These are phyloP conservation scores for Cajanus cajan DNA, from an alignment of 306 rosid genomes.

Conservation along the genomic window DNA sequence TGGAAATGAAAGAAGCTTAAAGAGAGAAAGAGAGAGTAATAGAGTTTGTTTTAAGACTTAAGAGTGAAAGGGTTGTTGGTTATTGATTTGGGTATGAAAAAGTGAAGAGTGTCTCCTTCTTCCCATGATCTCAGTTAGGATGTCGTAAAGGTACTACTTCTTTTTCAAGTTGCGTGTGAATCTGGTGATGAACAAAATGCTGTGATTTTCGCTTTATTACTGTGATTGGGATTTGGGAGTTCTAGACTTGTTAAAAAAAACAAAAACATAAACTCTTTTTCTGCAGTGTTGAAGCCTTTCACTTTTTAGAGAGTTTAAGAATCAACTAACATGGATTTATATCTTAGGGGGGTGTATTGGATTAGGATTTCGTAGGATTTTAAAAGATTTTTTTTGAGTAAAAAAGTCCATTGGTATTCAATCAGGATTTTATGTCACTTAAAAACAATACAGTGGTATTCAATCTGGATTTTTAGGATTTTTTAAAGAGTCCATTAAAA, in stretches of 20 bases:
- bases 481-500: too few relatives aligned
- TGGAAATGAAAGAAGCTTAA: background rate
- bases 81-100: slow-evolving; percentile 7
- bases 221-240: slow-evolving; percentile 22
- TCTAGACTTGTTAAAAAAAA: background rate
- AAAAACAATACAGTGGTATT: too few relatives aligned
- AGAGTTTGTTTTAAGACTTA: background rate
- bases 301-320: too few relatives aligned
- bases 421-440: too few relatives aligned
- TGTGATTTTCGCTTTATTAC: background rate
- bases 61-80: background rate
- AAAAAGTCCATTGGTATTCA: too few relatives aligned
- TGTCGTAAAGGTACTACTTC: slow-evolving; percentile 34
- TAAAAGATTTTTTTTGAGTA: too few relatives aligned
- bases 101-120: slow-evolving; percentile 4
- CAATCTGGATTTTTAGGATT: too few relatives aligned
- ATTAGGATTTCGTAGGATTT: too few relatives aligned
- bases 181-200: slow-evolving; percentile 36
- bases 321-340: too few relatives aligned
- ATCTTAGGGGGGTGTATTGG: too few relatives aligned
- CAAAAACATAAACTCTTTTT: background rate
- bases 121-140: slow-evolving; percentile 9
- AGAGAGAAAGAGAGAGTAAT: slow-evolving; percentile 3
- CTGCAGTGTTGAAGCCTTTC: background rate
- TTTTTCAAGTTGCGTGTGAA: slow-evolving; percentile 57